Conservation (phyloP, 2,329 filamentous ascomycete species). For the Cladosporium austrohemisphaericum region DNA sequence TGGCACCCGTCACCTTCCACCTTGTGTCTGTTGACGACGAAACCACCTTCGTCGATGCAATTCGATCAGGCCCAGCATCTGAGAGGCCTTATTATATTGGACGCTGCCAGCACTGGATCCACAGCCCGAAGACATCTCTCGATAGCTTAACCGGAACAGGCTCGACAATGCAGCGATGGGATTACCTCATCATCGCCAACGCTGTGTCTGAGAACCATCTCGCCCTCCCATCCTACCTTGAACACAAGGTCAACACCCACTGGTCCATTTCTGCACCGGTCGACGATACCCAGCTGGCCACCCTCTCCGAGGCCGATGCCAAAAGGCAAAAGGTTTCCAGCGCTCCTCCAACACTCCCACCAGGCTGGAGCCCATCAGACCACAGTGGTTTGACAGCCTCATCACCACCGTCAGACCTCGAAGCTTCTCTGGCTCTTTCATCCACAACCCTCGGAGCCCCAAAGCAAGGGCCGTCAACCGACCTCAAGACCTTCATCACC, state of each 20-base stretch:
- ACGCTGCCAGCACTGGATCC: constrained; percentile 24
- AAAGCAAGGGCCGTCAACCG: background rate
- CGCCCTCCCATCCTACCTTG: constrained; percentile 3
- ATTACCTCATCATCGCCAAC: constrained; percentile 19
- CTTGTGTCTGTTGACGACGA: constrained; percentile 14
- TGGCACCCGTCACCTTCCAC: constrained; percentile 25
- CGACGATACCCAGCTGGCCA: constrained; percentile 15
- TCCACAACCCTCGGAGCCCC: constrained; percentile 16
- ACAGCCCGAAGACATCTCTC: constrained; percentile 18
- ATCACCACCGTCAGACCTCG: constrained; percentile 19
- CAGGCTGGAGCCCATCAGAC: constrained; percentile 22
- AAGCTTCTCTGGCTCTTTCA: constrained; percentile 19
- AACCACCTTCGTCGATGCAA: constrained; percentile 12
- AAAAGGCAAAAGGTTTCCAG: background rate
- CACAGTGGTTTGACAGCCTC: constrained; percentile 20
- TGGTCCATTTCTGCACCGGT: constrained; percentile 22
- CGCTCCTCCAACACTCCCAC: constrained; percentile 13
- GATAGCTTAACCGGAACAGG: constrained; percentile 19
- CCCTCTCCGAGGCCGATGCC: background rate
- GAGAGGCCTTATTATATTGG: constrained; percentile 19
- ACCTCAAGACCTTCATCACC: constrained; percentile 20
- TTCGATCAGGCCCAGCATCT: constrained; percentile 1
- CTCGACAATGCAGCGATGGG: constrained; percentile 17
- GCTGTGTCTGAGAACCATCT: background rate
- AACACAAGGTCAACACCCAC: background rate